Percentiles rank a stretch among this genome's conserved stretches.
Conservation (phyloP, 2,329 filamentous ascomycete species). For the Neoascochyta sp. region DNA sequence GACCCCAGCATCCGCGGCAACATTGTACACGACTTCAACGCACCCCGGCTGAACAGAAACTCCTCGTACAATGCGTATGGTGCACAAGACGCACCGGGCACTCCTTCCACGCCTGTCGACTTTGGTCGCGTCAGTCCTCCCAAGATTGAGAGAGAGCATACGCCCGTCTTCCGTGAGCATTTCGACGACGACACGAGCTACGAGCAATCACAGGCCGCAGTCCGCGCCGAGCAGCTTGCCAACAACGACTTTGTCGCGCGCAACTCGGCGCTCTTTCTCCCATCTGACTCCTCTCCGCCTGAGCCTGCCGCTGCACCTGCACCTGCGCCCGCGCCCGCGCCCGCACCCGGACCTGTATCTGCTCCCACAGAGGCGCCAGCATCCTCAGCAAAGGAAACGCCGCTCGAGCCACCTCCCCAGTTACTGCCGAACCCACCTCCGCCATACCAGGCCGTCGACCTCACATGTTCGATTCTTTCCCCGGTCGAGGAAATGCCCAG, state of each 20-base stretch:
- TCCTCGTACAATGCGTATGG: constrained; percentile 34
- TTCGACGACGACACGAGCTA: constrained; percentile 52
- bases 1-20: constrained; percentile 62
- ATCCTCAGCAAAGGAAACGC: constrained; percentile 14
- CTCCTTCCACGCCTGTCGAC: constrained; percentile 10
- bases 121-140: constrained; percentile 30
- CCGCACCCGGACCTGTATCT: too few species aligned
- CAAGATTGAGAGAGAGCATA: constrained; percentile 46
- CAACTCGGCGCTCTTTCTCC: constrained; percentile 36
- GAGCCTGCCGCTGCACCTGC: constrained; percentile 10
- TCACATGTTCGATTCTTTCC: constrained; percentile 26
- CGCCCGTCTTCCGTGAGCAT: constrained; percentile 59
- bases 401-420: constrained; percentile 8
- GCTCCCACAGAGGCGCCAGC: too few species aligned
- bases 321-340: constrained; percentile 1
- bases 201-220: constrained; percentile 40
- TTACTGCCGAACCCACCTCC: constrained; percentile 13
- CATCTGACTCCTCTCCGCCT: constrained; percentile 18
- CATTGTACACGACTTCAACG: constrained; percentile 63
- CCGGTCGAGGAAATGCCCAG: constrained; percentile 34
- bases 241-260: constrained; percentile 49
- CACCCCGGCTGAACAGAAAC: constrained; percentile 50
- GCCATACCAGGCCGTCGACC: constrained; percentile 18
- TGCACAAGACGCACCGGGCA: constrained; percentile 9
- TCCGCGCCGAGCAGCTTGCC: constrained; percentile 47